A percentile compares a stretch with the other conserved stretches of the same genome.
These are phyloP conservation scores for Dioscorea zingiberensis DNA, from an alignment of 106 monocot genomes.

Conservation along the genomic window DNA sequence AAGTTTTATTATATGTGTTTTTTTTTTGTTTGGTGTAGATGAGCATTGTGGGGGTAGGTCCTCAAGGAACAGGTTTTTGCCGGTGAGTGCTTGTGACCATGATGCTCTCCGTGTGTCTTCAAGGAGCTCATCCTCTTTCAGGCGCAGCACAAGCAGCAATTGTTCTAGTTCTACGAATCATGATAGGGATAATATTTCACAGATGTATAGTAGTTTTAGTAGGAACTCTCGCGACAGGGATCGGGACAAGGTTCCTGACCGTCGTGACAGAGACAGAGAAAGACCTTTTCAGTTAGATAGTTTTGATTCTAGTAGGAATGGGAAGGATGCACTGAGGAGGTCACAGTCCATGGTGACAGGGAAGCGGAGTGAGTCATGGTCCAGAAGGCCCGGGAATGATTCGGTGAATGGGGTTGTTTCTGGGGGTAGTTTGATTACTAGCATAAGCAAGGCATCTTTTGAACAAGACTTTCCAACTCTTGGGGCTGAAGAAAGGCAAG, in stretches of 20 bases:
- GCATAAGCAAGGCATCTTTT: conserved; percentile 39
- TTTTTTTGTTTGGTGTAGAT: conserved; percentile 18
- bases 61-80: conserved; percentile 23
- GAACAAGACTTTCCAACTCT: conserved; percentile 83
- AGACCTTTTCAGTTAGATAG: conserved; percentile 26
- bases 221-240: conserved; percentile 35
- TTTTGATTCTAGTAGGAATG: conserved; percentile 27
- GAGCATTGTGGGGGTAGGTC: conserved; percentile 23
- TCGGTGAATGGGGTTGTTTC: conserved; percentile 28
- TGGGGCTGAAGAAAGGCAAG: conserved; percentile 56
- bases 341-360: conserved; percentile 43
- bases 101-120: conserved; percentile 19
- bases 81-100: conserved; percentile 18
- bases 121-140: conserved; percentile 12
- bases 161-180: conserved; percentile 27
- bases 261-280: conserved; percentile 47
- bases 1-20: background rate
- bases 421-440: conserved; percentile 6
- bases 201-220: conserved; percentile 56
- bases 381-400: conserved; percentile 30
- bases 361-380: conserved; percentile 26
- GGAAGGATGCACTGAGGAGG: conserved; percentile 37
- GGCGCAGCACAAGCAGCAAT: conserved; percentile 35
- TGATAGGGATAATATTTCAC: conserved; percentile 23
- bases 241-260: conserved; percentile 46